Conservation (phyloP, 2,329 filamentous ascomycete genomes). For the Celoporthe dispersa region DNA sequence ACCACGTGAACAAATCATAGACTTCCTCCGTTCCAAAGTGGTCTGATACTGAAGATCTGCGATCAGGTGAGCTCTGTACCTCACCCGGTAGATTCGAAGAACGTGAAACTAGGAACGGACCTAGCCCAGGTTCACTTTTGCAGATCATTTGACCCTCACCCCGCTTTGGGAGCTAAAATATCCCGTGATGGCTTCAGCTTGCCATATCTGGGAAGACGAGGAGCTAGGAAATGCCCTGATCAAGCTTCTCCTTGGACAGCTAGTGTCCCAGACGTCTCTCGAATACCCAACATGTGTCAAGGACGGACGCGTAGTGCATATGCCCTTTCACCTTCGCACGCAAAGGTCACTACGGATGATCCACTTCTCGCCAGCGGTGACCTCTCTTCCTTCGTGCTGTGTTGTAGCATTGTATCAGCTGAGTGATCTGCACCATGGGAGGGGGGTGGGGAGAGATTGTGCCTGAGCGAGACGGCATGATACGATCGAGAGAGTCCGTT, state of each 20-base stretch:
- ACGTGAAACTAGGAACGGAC: background rate
- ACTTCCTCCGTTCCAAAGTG: background rate
- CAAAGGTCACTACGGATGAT: conserved; percentile 72
- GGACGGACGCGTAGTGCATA: background rate
- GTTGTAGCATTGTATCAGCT: conserved; percentile 10
- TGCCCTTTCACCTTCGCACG: conserved; percentile 41
- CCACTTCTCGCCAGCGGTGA: conserved; percentile 73
- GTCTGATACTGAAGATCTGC: background rate
- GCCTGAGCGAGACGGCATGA: background rate
- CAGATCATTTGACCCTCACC: background rate
- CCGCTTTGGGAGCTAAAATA: background rate
- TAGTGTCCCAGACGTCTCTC: background rate
- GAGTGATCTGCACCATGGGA: background rate
- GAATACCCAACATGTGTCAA: background rate
- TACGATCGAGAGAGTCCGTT: background rate
- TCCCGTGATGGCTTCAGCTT: background rate
- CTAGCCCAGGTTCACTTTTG: background rate
- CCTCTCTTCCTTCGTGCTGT: conserved; percentile 69
- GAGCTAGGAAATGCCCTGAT: background rate
- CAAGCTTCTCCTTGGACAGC: background rate
- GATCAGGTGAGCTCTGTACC: background rate
- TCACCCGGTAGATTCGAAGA: background rate
- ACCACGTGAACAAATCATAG: background rate
- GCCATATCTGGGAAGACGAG: background rate
- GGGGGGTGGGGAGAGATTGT: conserved; percentile 7